Base-by-base conservation (phyloP, 1,284 basidiomycete genomes). In the Wolfiporia cocos region DNA sequence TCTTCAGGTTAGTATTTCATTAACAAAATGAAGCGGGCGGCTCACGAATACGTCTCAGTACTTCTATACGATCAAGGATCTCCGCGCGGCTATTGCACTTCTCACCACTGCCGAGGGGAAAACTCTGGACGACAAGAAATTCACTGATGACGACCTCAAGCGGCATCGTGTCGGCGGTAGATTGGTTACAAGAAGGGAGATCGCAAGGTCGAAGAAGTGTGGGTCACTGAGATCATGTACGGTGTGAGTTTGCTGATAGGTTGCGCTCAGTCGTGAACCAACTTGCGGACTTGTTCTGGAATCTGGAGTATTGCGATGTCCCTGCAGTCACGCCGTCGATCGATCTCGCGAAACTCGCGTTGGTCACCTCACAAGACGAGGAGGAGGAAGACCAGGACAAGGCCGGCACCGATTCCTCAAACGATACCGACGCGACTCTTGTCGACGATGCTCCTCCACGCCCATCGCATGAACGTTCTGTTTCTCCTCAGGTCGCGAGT, bases 41-140 rank as follows among this genome's bases (percentile, higher is more conserved):
- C n/a, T n/a, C n/a, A n/a, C n/a, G n/a, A n/a, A n/a, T n/a, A n/a
- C n/a, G n/a, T 5, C 44, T 6, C 62, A 94, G 80, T 96, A 96
- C 63, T 93, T 96, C 60, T 95, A 92, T 62, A 93, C 92, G n/a
- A 90, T 96, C 63, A 85, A 78, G 55, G 87, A 92, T 36, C 71
- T 96, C 21, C 78, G 92, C 30, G 81, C 84, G 9, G 81, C 85
- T 5, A 78, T 95, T 14, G 65, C 75, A 20, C 73, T 77, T 2
- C 72, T 85, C 64, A 73, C 73, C 18, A 71, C 76, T 43, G 61
- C 73, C 23, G 76, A 76, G 28, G 47, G 71, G 34, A 80, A 80
- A 47, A 56, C 69, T 1, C 49, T 79, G 17, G 81, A 83, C 22
- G 77, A 84, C 28, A 81, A 81, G 43, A 83, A 82, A 49, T 65